phyloP scores from a whole-genome alignment of 2,329 filamentous ascomycete species.

The Fusarium nygamai region DNA sequence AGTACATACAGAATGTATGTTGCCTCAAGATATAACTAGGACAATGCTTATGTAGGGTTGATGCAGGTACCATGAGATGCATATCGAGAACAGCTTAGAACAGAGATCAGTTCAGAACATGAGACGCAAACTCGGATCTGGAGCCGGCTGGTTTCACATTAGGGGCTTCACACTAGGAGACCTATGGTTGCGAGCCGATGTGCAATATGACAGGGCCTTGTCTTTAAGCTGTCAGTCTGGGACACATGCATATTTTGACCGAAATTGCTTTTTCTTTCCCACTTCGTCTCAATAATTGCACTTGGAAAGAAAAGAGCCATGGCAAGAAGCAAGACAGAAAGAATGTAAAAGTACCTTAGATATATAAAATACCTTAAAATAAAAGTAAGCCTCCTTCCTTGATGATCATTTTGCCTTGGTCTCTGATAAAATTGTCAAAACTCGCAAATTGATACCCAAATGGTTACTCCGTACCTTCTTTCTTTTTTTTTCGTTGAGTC shows the following conservation, averaged over 20 bases:
- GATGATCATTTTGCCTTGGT: not conserved
- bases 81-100: constrained; percentile 1
- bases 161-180: not conserved
- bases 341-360: not conserved
- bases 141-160: constrained; percentile 19
- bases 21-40: not conserved
- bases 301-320: not conserved
- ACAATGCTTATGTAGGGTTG: constrained; percentile 12
- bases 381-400: not conserved
- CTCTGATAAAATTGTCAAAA: constrained; percentile 10
- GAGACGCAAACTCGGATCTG: constrained; percentile 13
- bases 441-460: constrained; percentile 37
- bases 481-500: constrained; percentile 17
- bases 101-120: constrained; percentile 2
- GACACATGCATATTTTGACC: constrained; percentile 5
- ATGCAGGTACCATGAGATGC: constrained; percentile 32
- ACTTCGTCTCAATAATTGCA: not conserved
- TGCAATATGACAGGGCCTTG: not conserved
- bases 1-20: not conserved
- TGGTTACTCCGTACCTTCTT: not conserved
- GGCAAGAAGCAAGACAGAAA: not conserved
- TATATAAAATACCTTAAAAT: not conserved
- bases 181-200: not conserved
- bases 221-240: constrained; percentile 14
- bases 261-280: constrained; percentile 4